Percentiles rank a stretch among this genome's conserved stretches.
Evolutionary conservation across 2,329 filamentous ascomycete genomes (phyloP).

Genomic region (Aspergillus alliaceus): DNA sequence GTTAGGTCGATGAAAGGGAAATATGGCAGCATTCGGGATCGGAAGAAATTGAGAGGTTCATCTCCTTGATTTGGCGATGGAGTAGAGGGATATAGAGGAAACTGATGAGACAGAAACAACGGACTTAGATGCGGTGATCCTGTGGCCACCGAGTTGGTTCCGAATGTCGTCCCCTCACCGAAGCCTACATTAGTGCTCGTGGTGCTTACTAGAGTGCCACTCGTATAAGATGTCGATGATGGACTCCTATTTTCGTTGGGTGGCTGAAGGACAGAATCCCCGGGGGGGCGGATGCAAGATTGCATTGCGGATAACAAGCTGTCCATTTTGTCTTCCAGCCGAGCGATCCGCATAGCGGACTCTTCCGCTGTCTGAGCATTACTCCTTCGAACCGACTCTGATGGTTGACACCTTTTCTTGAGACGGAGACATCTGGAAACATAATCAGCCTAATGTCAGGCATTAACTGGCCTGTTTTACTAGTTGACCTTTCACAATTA

Average conservation of each 20-base stretch:
- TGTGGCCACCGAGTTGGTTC: background rate
- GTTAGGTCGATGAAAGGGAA: conserved; percentile 38
- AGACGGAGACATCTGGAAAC: conserved; percentile 36
- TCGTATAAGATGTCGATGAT: background rate
- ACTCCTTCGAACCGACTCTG: conserved; percentile 35
- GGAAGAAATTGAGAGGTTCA: conserved; percentile 28
- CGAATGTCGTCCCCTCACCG: background rate
- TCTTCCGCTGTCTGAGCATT: conserved; percentile 25
- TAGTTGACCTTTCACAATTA: conserved; percentile 27
- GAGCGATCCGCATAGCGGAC: conserved; percentile 33
- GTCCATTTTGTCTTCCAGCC: conserved; percentile 37
- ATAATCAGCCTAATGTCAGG: conserved; percentile 4
- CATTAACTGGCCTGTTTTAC: background rate
- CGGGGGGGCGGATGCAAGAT: conserved; percentile 17
- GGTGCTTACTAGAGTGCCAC: background rate
- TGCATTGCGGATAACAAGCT: conserved; percentile 33
- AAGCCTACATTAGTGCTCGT: conserved; percentile 3
- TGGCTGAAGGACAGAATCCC: too few species aligned
- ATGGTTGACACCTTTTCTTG: conserved; percentile 34
- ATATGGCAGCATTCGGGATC: conserved; percentile 34
- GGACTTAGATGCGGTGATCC: conserved; percentile 5
- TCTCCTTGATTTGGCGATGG: conserved; percentile 17
- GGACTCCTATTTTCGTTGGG: too few species aligned
- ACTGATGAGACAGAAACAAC: background rate
- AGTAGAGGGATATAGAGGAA: background rate